These are phyloP conservation scores for Chaetomidium leptoderma DNA, from an alignment of 495 filamentous ascomycete species.

Conservation along the genomic window DNA sequence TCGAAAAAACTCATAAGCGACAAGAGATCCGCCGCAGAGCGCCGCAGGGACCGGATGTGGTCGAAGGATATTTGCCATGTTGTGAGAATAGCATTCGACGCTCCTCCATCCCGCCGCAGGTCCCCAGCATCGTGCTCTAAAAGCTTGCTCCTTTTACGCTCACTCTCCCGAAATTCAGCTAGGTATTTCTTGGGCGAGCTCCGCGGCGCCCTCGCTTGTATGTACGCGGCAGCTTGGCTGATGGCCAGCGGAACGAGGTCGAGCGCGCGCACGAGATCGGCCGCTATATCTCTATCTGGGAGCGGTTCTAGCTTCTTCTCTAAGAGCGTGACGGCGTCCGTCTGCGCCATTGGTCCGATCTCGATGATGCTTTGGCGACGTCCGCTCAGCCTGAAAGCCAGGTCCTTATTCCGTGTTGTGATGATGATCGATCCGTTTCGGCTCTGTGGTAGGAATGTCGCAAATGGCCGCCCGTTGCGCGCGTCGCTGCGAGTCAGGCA, in stretches of 20 bases:
- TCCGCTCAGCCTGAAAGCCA: conserved; percentile 24
- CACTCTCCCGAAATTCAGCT: conserved; percentile 32
- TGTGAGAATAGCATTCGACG: conserved; percentile 29
- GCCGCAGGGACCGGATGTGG: conserved; percentile 19
- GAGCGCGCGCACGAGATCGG: conserved; percentile 35
- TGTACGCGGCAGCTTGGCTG: too few species aligned
- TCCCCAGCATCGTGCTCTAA: conserved; percentile 29
- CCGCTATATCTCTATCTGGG: conserved; percentile 16
- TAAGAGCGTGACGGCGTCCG: conserved; percentile 28
- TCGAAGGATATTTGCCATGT: conserved; percentile 37
- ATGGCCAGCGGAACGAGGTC: conserved; percentile 49
- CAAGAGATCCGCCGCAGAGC: conserved; percentile 34
- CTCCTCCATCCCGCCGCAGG: conserved; percentile 28
- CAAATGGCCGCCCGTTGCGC: conserved; percentile 13
- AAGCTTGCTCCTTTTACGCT: conserved; percentile 31
- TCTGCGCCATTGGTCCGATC: conserved; percentile 27
- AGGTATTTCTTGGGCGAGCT: conserved; percentile 37
- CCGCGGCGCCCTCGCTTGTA: conserved; percentile 22
- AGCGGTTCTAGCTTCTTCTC: conserved; percentile 25
- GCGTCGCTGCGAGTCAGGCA: not conserved
- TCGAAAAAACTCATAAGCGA: conserved; percentile 46
- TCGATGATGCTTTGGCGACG: conserved; percentile 17
- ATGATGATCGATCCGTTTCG: conserved; percentile 36
- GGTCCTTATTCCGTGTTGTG: conserved; percentile 32
- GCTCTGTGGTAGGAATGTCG: conserved; percentile 39